Evolutionary conservation across 306 rosid genomes (phyloP).

Genomic region (Citrullus amarus): DNA sequence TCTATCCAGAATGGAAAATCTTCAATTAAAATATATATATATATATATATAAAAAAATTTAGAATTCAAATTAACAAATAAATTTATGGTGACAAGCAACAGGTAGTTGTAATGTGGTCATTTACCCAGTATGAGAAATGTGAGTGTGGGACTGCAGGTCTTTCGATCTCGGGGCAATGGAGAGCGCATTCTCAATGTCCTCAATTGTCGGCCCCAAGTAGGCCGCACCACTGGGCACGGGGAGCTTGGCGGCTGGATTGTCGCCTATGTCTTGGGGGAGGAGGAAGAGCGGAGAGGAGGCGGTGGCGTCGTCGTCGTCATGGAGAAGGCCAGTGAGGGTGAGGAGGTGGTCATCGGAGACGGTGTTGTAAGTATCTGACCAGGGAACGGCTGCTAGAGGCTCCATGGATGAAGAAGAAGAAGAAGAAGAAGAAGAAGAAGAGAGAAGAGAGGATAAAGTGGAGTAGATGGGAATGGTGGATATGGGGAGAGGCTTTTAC

Average conservation of each 20-base stretch:
- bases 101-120: neutral
- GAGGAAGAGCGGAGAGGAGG: constrained; percentile 31
- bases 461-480: constrained; percentile 44
- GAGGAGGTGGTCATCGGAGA: constrained; percentile 51
- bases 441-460: constrained; percentile 23
- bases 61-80: neutral
- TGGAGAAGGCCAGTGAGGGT: constrained; percentile 61
- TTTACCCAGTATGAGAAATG: constrained; percentile 19
- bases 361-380: constrained; percentile 22
- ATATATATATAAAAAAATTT: too few relatives aligned
- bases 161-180: constrained; percentile 21
- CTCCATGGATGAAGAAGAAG: constrained; percentile 24
- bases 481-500: constrained; percentile 13
- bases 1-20: constrained; percentile 50
- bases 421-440: neutral
- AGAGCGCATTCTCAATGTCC: constrained; percentile 64
- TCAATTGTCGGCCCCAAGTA: constrained; percentile 66
- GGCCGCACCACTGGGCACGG: constrained; percentile 22
- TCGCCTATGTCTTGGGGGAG: constrained; percentile 22
- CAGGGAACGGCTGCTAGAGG: constrained; percentile 23
- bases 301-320: constrained; percentile 14
- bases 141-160: constrained; percentile 22
- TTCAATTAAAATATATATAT: constrained; percentile 2
- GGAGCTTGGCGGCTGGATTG: constrained; percentile 20
- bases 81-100: too few relatives aligned